These are phyloP conservation scores for Hevea brasiliensis DNA, from an alignment of 345 rosid species.

Conservation along the genomic window DNA sequence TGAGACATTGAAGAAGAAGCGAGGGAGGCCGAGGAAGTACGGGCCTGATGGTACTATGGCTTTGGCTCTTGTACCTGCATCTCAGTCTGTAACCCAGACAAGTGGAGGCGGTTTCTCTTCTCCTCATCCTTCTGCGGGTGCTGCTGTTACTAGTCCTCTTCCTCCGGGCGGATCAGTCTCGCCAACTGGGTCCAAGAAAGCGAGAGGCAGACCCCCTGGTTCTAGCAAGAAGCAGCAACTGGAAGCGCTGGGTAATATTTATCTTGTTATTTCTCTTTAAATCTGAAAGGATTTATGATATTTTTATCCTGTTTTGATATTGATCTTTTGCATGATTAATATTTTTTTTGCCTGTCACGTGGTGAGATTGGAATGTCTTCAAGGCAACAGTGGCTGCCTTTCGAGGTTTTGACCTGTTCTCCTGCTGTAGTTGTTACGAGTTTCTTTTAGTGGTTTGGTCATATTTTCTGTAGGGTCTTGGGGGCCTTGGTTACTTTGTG, in stretches of 20 bases:
- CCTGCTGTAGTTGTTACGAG: background rate
- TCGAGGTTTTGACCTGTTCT: slow-evolving; percentile 1
- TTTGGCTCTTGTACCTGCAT: slow-evolving; percentile 30
- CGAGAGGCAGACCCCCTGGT: slow-evolving; percentile 88
- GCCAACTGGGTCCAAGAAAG: slow-evolving; percentile 52
- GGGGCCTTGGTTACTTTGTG: slow-evolving; percentile 7
- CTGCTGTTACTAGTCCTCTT: background rate
- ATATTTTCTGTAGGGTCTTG: background rate
- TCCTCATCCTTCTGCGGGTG: slow-evolving; percentile 12
- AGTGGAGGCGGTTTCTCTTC: slow-evolving; percentile 31
- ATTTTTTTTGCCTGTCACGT: slow-evolving; percentile 11
- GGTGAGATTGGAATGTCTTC: slow-evolving; percentile 20
- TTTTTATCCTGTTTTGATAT: background rate
- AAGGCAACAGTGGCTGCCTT: background rate
- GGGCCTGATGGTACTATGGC: slow-evolving; percentile 61
- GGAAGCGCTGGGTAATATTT: slow-evolving; percentile 54
- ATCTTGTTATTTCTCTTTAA: background rate
- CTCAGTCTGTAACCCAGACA: slow-evolving; percentile 22
- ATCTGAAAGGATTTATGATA: background rate
- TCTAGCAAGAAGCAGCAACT: slow-evolving; percentile 60
- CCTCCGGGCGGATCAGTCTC: slow-evolving; percentile 31
- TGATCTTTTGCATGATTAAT: slow-evolving; percentile 1
- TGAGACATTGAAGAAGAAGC: slow-evolving; percentile 52
- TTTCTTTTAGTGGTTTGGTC: background rate
- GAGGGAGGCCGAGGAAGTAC: slow-evolving; percentile 75